phyloP scores from a whole-genome alignment of 345 rosid genomes.

The Mallotus nudiflorus region DNA sequence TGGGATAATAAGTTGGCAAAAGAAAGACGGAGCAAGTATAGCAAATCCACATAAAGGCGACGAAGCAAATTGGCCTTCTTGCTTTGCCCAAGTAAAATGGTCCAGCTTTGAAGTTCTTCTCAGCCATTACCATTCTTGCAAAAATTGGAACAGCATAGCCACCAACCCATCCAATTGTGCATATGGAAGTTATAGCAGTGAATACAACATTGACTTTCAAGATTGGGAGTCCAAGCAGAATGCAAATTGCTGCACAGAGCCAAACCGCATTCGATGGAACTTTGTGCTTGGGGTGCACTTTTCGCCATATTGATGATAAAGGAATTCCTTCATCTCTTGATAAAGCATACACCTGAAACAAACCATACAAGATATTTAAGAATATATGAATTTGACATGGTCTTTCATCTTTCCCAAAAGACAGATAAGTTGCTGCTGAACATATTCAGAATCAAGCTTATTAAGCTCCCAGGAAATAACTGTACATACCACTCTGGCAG shows the following conservation, averaged over 20 bases:
- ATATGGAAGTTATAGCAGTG: slow-evolving; percentile 60
- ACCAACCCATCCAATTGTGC: slow-evolving; percentile 71
- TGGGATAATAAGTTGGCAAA: slow-evolving; percentile 53
- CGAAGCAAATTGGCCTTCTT: slow-evolving; percentile 49
- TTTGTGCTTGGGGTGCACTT: slow-evolving; percentile 58
- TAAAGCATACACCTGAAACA: slow-evolving; percentile 48
- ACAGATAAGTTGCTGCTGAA: neutral
- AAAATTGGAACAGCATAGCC: slow-evolving; percentile 62
- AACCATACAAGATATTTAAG: neutral
- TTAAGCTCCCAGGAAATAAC: neutral
- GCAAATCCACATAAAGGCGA: slow-evolving; percentile 66
- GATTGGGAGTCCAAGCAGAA: slow-evolving; percentile 58
- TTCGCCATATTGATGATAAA: slow-evolving; percentile 50
- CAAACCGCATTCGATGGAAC: slow-evolving; percentile 66
- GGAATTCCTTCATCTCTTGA: slow-evolving; percentile 62
- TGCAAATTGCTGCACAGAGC: slow-evolving; percentile 58
- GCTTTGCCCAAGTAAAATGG: slow-evolving; percentile 61
- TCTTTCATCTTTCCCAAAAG: neutral
- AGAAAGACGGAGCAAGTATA: slow-evolving; percentile 64
- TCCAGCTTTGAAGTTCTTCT: slow-evolving; percentile 56
- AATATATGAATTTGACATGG: neutral
- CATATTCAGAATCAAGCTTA: neutral
- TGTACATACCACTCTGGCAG: slow-evolving; percentile 55
- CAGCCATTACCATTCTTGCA: slow-evolving; percentile 59
- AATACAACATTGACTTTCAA: slow-evolving; percentile 53